A percentile compares a stretch with the other conserved stretches of the same genome.
phyloP scores from a whole-genome alignment of 768 basidiomycete species.

The Rhizopogon vinicolor region DNA sequence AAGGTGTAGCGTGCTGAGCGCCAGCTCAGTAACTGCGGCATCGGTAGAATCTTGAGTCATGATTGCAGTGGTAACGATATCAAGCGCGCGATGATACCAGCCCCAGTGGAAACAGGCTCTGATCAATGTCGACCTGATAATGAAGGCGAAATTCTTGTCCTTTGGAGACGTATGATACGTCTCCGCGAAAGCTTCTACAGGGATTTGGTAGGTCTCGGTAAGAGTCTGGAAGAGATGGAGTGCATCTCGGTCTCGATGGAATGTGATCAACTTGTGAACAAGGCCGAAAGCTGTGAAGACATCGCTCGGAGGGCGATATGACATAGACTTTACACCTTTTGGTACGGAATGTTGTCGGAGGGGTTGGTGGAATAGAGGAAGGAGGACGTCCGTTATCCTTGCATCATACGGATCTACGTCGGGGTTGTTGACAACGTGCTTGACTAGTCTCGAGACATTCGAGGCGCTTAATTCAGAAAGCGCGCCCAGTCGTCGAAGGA shows the following conservation, averaged over 20 bases:
- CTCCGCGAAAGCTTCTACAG: conserved; percentile 39
- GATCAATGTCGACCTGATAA: conserved; percentile 46
- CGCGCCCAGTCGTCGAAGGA: conserved; percentile 4
- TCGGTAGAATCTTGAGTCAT: conserved; percentile 17
- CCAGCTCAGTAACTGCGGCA: conserved; percentile 27
- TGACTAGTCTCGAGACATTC: conserved; percentile 11
- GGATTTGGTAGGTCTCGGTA: conserved; percentile 39
- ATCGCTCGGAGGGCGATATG: conserved; percentile 33
- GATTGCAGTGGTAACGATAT: conserved; percentile 30
- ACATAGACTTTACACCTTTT: conserved; percentile 22
- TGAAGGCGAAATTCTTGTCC: conserved; percentile 36
- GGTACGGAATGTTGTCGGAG: conserved; percentile 22
- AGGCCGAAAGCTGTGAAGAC: conserved; percentile 39
- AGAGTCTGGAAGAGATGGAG: conserved; percentile 48
- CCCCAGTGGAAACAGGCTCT: conserved; percentile 52
- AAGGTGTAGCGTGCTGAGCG: conserved; percentile 40
- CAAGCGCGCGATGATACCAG: conserved; percentile 41
- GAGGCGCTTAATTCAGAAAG: conserved; percentile 11
- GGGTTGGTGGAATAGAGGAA: conserved; percentile 26
- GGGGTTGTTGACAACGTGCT: conserved; percentile 15
- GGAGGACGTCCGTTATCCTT: conserved; percentile 21
- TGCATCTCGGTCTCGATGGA: conserved; percentile 31
- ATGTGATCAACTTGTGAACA: conserved; percentile 35
- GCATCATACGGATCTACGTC: conserved; percentile 13
- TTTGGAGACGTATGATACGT: conserved; percentile 28